Conservation (phyloP, 306 rosid species). For the Begonia peltatifolia region DNA sequence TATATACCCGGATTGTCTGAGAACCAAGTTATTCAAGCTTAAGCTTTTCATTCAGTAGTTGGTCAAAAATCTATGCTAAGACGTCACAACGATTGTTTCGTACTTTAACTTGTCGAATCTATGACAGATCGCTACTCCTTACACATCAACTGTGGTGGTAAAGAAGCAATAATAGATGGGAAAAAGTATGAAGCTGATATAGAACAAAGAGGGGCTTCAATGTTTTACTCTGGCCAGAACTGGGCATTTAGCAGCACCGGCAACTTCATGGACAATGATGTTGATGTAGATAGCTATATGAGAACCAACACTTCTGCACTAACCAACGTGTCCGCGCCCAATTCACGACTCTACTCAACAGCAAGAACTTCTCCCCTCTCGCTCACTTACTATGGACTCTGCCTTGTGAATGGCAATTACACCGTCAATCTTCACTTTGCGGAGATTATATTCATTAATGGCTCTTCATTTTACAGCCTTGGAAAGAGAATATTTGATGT, state of each 20-base stretch:
- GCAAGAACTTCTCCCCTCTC: conserved; percentile 80
- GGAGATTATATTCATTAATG: conserved; percentile 60
- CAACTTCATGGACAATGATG: conserved; percentile 74
- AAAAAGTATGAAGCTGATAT: conserved; percentile 41
- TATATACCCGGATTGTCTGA: neutral
- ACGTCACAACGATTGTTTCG: no score
- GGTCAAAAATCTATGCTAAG: neutral
- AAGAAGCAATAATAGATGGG: conserved; percentile 35
- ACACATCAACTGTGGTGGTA: conserved; percentile 80
- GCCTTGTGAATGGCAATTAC: conserved; percentile 68
- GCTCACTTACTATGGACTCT: conserved; percentile 81
- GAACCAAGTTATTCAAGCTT: neutral
- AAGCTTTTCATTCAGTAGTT: neutral
- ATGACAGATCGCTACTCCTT: conserved; percentile 41
- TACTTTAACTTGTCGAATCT: neutral
- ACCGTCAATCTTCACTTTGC: conserved; percentile 79
- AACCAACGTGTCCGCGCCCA: conserved; percentile 19
- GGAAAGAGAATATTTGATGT: conserved; percentile 70
- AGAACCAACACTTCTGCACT: conserved; percentile 53
- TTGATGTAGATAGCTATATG: conserved; percentile 51
- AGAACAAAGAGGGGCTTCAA: conserved; percentile 68
- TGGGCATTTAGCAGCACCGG: conserved; percentile 98
- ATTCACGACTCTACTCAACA: conserved; percentile 45
- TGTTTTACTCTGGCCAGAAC: conserved; percentile 28
- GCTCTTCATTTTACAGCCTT: conserved; percentile 39